Percentiles rank a stretch among this genome's conserved stretches.
phyloP scores from a whole-genome alignment of 192 early-diverging fungal species.

The Spizellomyces sp. region DNA sequence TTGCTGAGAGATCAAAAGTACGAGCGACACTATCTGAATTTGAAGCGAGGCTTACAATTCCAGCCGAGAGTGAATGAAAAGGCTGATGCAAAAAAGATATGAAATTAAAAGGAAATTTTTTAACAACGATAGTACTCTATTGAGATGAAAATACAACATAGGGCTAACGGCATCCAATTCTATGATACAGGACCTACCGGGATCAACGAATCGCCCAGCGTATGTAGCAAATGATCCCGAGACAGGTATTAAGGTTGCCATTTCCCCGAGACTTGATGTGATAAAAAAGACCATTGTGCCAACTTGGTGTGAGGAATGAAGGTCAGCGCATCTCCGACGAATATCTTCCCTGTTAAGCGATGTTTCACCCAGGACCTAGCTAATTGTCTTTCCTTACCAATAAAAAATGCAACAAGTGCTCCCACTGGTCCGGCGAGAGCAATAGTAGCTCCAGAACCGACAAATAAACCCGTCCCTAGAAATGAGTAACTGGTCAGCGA shows the following conservation, averaged over 20 bases:
- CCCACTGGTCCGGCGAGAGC: conserved; percentile 79
- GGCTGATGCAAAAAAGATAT: conserved; percentile 4
- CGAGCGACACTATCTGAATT: background rate
- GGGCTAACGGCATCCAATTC: no score
- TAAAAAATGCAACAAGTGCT: conserved; percentile 69
- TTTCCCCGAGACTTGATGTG: conserved; percentile 82
- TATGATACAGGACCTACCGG: conserved; percentile 34
- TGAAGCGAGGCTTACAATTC: conserved; percentile 42
- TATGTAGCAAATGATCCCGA: conserved; percentile 59
- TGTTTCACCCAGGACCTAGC: background rate
- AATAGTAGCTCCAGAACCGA: conserved; percentile 65
- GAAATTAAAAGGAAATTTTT: no score
- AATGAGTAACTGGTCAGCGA: no score
- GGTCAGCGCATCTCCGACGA: background rate
- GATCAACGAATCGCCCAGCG: conserved; percentile 75
- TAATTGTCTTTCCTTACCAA: conserved; percentile 10
- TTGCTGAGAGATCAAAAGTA: background rate
- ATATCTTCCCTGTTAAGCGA: background rate
- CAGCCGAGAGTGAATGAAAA: conserved; percentile 63
- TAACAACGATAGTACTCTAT: no score
- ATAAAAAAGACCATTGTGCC: conserved; percentile 58
- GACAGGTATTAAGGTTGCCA: conserved; percentile 80
- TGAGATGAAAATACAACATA: no score
- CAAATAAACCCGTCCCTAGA: conserved; percentile 57
- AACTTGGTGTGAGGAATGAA: conserved; percentile 40